Conservation (phyloP, 108 stramenopile genomes). For the Fistulifera solaris region DNA sequence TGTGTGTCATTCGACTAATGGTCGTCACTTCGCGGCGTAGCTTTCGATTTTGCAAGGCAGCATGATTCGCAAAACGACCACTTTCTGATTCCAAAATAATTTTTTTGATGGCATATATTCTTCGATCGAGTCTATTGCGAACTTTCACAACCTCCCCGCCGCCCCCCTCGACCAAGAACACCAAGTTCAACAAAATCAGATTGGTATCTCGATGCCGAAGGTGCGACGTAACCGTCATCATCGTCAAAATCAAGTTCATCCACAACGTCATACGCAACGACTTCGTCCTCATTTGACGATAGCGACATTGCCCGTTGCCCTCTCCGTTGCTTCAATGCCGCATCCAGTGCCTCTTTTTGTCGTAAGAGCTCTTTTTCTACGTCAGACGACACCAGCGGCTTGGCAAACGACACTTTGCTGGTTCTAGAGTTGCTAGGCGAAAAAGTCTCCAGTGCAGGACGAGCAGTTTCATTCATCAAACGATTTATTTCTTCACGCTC, state of each 20-base stretch:
- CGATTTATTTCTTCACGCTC: conserved; percentile 10
- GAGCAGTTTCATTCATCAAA: conserved; percentile 8
- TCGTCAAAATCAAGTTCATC: conserved; percentile 28
- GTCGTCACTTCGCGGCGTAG: conserved; percentile 72
- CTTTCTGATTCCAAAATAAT: conserved; percentile 57
- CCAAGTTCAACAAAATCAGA: conserved; percentile 77
- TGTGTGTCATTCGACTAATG: conserved; percentile 77
- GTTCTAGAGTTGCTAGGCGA: background rate
- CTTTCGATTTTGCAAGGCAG: conserved; percentile 57
- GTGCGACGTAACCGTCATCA: conserved; percentile 13
- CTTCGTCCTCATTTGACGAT: conserved; percentile 11
- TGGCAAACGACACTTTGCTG: background rate
- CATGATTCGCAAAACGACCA: conserved; percentile 30
- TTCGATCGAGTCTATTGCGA: conserved; percentile 66
- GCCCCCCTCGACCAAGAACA: conserved; percentile 62
- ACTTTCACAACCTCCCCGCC: conserved; percentile 81
- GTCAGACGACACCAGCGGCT: conserved; percentile 7
- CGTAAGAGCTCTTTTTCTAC: conserved; percentile 27
- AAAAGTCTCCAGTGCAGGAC: background rate
- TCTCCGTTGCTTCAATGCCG: conserved; percentile 17
- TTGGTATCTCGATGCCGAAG: conserved; percentile 40
- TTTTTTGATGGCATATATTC: conserved; percentile 75
- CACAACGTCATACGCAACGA: conserved; percentile 12
- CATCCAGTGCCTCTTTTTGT: conserved; percentile 26
- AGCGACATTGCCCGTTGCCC: conserved; percentile 5